Conservation (phyloP, 768 basidiomycete genomes). For the Dictyophora rubrovolvata region DNA sequence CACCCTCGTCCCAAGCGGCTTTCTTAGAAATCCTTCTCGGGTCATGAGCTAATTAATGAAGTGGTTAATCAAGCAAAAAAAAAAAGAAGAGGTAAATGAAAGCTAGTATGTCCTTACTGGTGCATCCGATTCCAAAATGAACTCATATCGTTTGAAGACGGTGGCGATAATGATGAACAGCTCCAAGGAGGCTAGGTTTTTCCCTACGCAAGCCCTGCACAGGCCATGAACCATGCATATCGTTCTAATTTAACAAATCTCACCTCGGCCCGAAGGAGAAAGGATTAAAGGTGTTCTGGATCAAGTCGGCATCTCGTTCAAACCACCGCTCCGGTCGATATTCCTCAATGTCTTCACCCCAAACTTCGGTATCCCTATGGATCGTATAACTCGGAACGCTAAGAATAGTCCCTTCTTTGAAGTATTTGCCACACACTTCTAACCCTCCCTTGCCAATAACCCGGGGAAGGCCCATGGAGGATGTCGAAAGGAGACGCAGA, state of each 20-base stretch:
- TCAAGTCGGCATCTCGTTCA: conserved; percentile 48
- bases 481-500: conserved; percentile 77
- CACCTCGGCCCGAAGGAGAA: conserved; percentile 78
- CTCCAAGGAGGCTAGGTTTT: conserved; percentile 74
- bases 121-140: conserved; percentile 55
- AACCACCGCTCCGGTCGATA: conserved; percentile 85
- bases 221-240: not conserved
- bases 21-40: conserved; percentile 80
- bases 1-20: conserved; percentile 63
- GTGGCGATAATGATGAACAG: conserved; percentile 74
- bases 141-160: conserved; percentile 63
- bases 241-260: conserved; percentile 11
- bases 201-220: conserved; percentile 69
- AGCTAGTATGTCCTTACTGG: conserved; percentile 30
- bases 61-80: conserved; percentile 1
- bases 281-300: conserved; percentile 73
- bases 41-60: conserved; percentile 48
- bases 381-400: conserved; percentile 79
- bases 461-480: conserved; percentile 74
- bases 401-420: conserved; percentile 67
- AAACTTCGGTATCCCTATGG: conserved; percentile 58
- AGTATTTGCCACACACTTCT: conserved; percentile 40
- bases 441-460: conserved; percentile 67
- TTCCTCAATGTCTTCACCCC: conserved; percentile 69
- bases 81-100: too few relatives aligned